Conservation (phyloP, 345 rosid species). For the Salix udensis region DNA sequence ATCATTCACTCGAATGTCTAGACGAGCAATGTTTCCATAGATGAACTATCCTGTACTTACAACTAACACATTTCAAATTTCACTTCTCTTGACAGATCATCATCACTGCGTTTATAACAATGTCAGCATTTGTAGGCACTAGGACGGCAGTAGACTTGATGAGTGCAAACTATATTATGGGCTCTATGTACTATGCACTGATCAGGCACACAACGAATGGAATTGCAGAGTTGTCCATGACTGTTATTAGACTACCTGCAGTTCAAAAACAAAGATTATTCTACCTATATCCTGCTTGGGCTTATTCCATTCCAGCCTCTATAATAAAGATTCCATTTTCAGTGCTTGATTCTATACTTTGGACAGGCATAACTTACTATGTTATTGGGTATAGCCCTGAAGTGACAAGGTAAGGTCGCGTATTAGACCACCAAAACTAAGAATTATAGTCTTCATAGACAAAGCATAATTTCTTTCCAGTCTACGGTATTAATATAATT, state of each 20-base stretch:
- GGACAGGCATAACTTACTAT: constrained; percentile 48
- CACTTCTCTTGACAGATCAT: too few relatives aligned
- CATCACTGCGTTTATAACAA: constrained; percentile 29
- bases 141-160: constrained; percentile 21
- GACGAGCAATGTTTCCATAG: too few relatives aligned
- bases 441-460: not conserved
- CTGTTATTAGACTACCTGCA: constrained; percentile 38
- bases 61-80: too few relatives aligned
- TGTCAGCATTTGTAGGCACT: constrained; percentile 38
- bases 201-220: constrained; percentile 39
- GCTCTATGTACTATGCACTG: constrained; percentile 31
- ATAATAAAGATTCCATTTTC: constrained; percentile 44
- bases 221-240: constrained; percentile 42
- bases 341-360: constrained; percentile 31
- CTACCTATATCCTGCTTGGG: constrained; percentile 49
- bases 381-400: constrained; percentile 50
- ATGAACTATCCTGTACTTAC: too few relatives aligned
- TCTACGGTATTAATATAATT: not conserved
- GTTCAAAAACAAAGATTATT: constrained; percentile 45
- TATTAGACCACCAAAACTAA: not conserved
- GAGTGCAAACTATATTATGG: constrained; percentile 40
- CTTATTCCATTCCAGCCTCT: constrained; percentile 44
- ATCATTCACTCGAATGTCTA: too few relatives aligned
- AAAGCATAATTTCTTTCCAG: not conserved
- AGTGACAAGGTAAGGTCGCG: constrained; percentile 28